Evolutionary conservation across 805 yeast species (phyloP), one percentile per base, ranked within the genome.

Genomic region (Saturnispora besseyi): DNA sequence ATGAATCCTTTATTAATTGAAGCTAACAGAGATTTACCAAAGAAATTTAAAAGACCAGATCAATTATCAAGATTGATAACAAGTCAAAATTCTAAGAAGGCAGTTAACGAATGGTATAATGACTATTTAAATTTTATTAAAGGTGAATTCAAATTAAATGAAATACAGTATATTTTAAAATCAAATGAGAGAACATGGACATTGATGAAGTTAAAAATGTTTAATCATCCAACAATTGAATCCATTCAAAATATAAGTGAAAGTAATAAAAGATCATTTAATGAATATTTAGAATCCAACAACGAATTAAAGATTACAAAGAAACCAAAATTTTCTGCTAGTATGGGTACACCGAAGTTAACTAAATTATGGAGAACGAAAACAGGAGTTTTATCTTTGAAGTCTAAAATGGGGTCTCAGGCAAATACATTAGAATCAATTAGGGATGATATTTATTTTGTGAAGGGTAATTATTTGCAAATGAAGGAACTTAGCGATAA

Each of bases 331-430:
- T 55, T 55, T 29, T 46, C 55, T 43, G 55, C 59, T 41, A 51
- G 49, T 40, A 30, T 62, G 56, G 70, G 69, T 4, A 61, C 65
- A 1, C 60, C 68, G 0, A 58, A 54, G 37, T 45, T 66, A 34
- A 53, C 67, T 5, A 57, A 57, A 34, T 43, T 59, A 1, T 66
- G 70, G 68, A 56, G 44, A 13, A 51, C 55, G 3, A 38, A 56
- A 36, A 61, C 66, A 0, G 65, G 63, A 6, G 43, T 59, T 22
- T 51, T 47, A 1, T 45, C 52, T 33, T 42, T 60, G 32, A 55
- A 56, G 44, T 12, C 40, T 1, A 52, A 53, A 31, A 26, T 47
- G 28, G 33, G 37, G 13, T 29, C 28, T 7, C 30, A 41, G 12
- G 12, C 12, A 26, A 28, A 5, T 15, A 28, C 13, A 21, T n/a